Conservation (phyloP, 805 yeast genomes). For the Metschnikowia lunata region DNA sequence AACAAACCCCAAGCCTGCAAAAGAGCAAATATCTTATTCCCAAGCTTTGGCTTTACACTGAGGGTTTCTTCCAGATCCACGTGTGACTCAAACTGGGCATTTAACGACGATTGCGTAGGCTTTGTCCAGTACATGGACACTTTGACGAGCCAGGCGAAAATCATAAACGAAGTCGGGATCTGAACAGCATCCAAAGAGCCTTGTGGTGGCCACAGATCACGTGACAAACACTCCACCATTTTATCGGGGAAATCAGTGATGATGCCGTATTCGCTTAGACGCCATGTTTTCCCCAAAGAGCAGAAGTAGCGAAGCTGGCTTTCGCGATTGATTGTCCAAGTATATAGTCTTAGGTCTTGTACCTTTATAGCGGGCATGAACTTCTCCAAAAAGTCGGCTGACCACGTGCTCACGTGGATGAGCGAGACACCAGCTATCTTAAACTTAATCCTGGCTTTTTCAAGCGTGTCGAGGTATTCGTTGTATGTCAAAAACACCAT, state of each 20-base stretch:
- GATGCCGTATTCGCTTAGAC: constrained; percentile 31
- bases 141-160: constrained; percentile 6
- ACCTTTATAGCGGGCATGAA: constrained; percentile 34
- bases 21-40: constrained; percentile 12
- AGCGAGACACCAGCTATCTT: constrained; percentile 35
- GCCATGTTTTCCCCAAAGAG: constrained; percentile 22
- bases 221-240: constrained; percentile 20
- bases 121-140: constrained; percentile 1
- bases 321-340: constrained; percentile 39
- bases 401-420: constrained; percentile 37
- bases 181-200: neutral
- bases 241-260: constrained; percentile 34
- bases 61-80: constrained; percentile 12
- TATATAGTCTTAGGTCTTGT: constrained; percentile 30
- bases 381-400: constrained; percentile 27
- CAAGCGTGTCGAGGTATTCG: constrained; percentile 25
- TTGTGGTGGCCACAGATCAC: neutral
- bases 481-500: constrained; percentile 33
- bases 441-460: constrained; percentile 17
- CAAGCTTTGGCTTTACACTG: constrained; percentile 5
- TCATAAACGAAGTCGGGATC: constrained; percentile 1
- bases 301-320: constrained; percentile 33
- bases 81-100: constrained; percentile 5
- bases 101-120: constrained; percentile 1
- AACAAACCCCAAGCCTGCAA: constrained; percentile 15